Percentiles rank a stretch among this genome's conserved stretches.
These are phyloP conservation scores for Eutrema heterophyllum DNA, from an alignment of 345 rosid genomes.

Conservation along the genomic window DNA sequence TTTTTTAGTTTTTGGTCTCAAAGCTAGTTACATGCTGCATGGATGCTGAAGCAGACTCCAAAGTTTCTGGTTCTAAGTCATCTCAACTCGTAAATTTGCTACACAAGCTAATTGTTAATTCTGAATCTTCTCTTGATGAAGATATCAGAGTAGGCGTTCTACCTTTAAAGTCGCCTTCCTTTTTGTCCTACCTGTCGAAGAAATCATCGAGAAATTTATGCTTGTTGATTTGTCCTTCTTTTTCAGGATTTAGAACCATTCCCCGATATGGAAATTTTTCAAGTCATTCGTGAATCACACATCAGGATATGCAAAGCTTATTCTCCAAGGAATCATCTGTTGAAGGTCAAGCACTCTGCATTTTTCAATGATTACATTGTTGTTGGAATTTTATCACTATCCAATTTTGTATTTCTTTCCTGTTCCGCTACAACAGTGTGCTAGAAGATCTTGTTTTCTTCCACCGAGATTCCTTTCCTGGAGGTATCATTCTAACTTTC, in stretches of 20 bases:
- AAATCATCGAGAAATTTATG: neutral
- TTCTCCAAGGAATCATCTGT: constrained; percentile 76
- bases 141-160: constrained; percentile 60
- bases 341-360: constrained; percentile 46
- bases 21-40: constrained; percentile 84
- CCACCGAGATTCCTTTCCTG: constrained; percentile 73
- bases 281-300: constrained; percentile 56
- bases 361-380: neutral
- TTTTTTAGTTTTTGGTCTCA: constrained; percentile 76
- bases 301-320: constrained; percentile 50
- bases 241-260: constrained; percentile 81
- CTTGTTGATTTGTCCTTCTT: constrained; percentile 6
- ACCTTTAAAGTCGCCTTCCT: constrained; percentile 10
- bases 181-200: constrained; percentile 9
- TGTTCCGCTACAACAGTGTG: constrained; percentile 46
- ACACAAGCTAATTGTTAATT: constrained; percentile 50
- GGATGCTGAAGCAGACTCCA: constrained; percentile 41
- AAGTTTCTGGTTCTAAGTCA: constrained; percentile 42
- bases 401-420: constrained; percentile 9
- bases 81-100: constrained; percentile 62
- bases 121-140: constrained; percentile 62
- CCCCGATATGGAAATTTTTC: constrained; percentile 62
- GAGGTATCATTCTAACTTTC: constrained; percentile 45
- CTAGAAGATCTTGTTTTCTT: constrained; percentile 67
- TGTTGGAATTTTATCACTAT: constrained; percentile 16